Conservation (phyloP, 2,329 filamentous ascomycete species). For the Nigrospora oryzae region DNA sequence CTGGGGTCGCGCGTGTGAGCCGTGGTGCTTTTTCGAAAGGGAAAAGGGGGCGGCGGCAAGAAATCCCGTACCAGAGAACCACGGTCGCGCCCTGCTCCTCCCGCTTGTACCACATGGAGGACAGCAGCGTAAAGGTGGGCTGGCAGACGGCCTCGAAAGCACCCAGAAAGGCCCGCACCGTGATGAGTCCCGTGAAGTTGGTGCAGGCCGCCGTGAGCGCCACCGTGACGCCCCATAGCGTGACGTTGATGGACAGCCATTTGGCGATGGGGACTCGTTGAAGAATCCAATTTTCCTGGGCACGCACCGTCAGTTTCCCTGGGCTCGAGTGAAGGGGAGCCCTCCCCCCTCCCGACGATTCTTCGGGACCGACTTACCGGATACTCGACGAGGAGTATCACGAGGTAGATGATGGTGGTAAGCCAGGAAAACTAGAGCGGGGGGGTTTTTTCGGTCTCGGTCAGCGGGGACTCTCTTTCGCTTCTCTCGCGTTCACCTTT, state of each 20-base stretch:
- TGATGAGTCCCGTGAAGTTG: slow-evolving; percentile 51
- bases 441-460: no score
- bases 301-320: not conserved
- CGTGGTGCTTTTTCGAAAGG: no score
- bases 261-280: slow-evolving; percentile 59
- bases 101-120: slow-evolving; percentile 62
- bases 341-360: no score
- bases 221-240: slow-evolving; percentile 54
- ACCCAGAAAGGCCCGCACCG: slow-evolving; percentile 57
- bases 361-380: slow-evolving; percentile 36
- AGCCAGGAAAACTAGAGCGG: slow-evolving; percentile 59
- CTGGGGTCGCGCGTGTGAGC: slow-evolving; percentile 29
- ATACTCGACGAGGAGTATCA: slow-evolving; percentile 62
- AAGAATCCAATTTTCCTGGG: slow-evolving; percentile 37
- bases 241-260: slow-evolving; percentile 55
- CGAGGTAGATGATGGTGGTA: slow-evolving; percentile 67
- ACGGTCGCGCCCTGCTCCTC: slow-evolving; percentile 60
- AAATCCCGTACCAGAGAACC: slow-evolving; percentile 46
- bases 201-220: slow-evolving; percentile 52
- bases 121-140: slow-evolving; percentile 59
- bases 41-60: no score
- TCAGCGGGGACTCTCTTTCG: no score
- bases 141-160: slow-evolving; percentile 65
- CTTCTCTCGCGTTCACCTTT: no score
- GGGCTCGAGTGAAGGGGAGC: not conserved